phyloP scores from a whole-genome alignment of 495 filamentous ascomycete species.

The Neurospora intermedia region DNA sequence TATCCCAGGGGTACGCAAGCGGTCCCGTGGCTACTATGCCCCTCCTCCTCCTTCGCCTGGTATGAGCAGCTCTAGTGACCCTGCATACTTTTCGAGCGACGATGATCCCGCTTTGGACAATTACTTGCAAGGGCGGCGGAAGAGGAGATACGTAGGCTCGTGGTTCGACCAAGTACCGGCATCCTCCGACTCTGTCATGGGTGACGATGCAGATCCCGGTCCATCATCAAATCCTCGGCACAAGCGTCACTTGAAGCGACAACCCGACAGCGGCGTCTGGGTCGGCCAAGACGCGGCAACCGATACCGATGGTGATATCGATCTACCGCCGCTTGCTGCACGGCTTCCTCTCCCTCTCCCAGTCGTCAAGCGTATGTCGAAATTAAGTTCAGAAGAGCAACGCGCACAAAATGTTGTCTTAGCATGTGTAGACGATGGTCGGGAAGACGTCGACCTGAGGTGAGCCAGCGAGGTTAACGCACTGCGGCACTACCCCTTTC shows the following conservation, averaged over 20 bases:
- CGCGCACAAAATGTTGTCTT: slow-evolving; percentile 31
- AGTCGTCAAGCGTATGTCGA: not conserved
- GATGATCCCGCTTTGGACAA: slow-evolving; percentile 66
- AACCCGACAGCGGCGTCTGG: slow-evolving; percentile 76
- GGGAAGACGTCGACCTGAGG: slow-evolving; percentile 55
- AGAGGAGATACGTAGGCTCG: slow-evolving; percentile 53
- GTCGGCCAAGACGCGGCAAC: slow-evolving; percentile 53
- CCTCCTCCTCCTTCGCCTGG: slow-evolving; percentile 14
- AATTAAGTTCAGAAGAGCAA: slow-evolving; percentile 20
- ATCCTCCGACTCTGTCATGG: slow-evolving; percentile 30
- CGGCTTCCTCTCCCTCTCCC: slow-evolving; percentile 2
- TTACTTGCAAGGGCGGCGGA: slow-evolving; percentile 42
- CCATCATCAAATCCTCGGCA: slow-evolving; percentile 26
- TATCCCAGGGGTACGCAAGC: slow-evolving; percentile 32
- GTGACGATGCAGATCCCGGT: slow-evolving; percentile 17
- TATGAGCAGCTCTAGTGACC: slow-evolving; percentile 52
- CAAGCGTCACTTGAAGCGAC: slow-evolving; percentile 49
- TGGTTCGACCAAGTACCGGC: slow-evolving; percentile 55
- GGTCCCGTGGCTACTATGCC: slow-evolving; percentile 17
- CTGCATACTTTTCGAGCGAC: slow-evolving; percentile 68
- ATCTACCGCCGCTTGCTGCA: slow-evolving; percentile 12
- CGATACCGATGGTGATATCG: slow-evolving; percentile 28
- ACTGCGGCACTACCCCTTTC: not conserved
- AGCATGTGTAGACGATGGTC: slow-evolving; percentile 48
- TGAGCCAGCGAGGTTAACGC: slow-evolving; percentile 26